Base-by-base conservation (phyloP, 257 asterid species). In the Solanum megistacrolobum region DNA sequence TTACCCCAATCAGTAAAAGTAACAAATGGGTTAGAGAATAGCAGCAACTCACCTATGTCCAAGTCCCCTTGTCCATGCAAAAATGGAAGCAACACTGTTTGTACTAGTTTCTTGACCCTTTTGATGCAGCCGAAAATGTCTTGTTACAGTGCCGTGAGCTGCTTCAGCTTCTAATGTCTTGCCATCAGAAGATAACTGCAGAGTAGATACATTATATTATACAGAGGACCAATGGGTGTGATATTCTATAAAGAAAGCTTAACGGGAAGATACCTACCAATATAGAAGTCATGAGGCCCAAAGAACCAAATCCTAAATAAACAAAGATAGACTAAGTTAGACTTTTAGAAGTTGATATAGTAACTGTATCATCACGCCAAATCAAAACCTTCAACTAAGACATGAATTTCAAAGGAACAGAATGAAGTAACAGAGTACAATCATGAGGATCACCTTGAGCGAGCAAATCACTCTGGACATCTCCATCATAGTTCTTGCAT, bases 81-180 rank as follows among this genome's bases (percentile, higher is more conserved):
- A 96, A 88, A 96, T 96, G 65, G 99, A 96, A 84, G 99, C 98
- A 72, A 96, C 94, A 87, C 99, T 96, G 73, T 96, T 96, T 83
- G 98, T 96, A 92, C 98, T 94, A 87, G 99, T 96, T 92, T 96
- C 98, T 91, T 94, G 98, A 79, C 98, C 98, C 94, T 94, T 96
- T 74, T 96, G 95, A 84, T 96, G 95, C 91, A 91, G 92, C 88
- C 99, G 92, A 89, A 94, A 96, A 92, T 96, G 99, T 46, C 98
- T 98, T 74, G 96, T 94, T 39, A 96, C 99, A 65, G 99, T 96
- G 85, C 99, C 99, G 92, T 96, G 99, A 91, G 99, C 99, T 85
- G 98, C 99, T 94, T 96, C 99, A 65, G 99, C 95, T 92, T 95
- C 98, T 90, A 96, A 86, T 72, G 98, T 96, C 92, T 92, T 94